Evolutionary conservation across 2,329 filamentous ascomycete species (phyloP), one percentile per base, ranked within the genome.

Genomic region (Ophiostoma novo-ulmi): DNA sequence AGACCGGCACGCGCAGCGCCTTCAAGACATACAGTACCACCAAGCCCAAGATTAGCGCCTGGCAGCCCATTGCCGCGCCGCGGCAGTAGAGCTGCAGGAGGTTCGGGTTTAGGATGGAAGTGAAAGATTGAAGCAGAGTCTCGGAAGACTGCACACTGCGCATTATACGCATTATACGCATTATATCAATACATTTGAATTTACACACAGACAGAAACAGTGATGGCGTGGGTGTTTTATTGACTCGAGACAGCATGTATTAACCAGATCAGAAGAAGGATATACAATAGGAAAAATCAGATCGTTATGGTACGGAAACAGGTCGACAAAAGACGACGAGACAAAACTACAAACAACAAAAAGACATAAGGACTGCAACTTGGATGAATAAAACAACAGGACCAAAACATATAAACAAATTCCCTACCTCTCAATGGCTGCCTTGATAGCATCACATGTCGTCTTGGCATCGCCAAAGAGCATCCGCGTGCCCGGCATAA

Each of bases 21-120:
- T 99, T 89, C 85, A 96, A 92, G 85, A 88, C 95, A 44, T 99
- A 97, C 82, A 97, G 85, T 83, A 99, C 95, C 94, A 77, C 76
- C 26, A 78, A 80, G 75, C 75, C 78, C 52, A 80, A 80, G 77
- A 73, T 80, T 38, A 72, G 74, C 71, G 35, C 78, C 0, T 80
- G 79, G 79, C 74, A 79, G 71, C 79, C 79, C 3, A 71, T 77
- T 26, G 78, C 76, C 35, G 76, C 75, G 20, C 73, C 76, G 66
- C 76, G 78, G 71, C 74, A 75, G 72, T 76, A 70, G 48, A 39
- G 13, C 14, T 5, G 36, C 10, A 6, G 58, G 17, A 63, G 58
- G 4, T 3, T 6, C 2, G 17, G 1, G 14, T 14, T n/a, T 7
- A 5, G 14, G 17, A n/a, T 20, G 14, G 20, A 22, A 22, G 20